Evolutionary conservation across 371 early-diverging fungal genomes (phyloP), one percentile per base, ranked within the genome.

Genomic region (Fennellomyces sp.): DNA sequence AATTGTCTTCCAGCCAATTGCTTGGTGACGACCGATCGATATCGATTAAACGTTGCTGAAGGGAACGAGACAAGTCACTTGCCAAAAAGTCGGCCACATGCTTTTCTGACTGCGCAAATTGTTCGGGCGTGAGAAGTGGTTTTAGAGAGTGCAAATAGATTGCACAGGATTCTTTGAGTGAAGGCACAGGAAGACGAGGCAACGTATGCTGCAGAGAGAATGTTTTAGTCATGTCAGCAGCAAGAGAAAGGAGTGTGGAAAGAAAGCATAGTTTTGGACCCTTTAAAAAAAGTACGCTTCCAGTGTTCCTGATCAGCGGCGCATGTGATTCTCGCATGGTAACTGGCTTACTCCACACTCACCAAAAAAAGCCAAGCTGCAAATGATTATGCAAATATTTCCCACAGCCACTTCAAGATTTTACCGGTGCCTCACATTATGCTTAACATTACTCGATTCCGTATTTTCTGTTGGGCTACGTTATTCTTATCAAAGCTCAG

Each of bases 1-100:
- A 96, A 21, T 88, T 87, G 47, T 90, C 85, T 59, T 97, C 96
- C 19, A 97, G 76, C 97, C 97, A 97, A 57, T 90, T 92, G 69
- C 81, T 65, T 15, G 83, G 79, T 12, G 89, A 83, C n/a, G 76
- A 64, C 15, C 70, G 77, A 25, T 88, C 88, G 52, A 85, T 69
- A 59, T 83, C 87, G 6, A 83, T 61, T 23, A 90, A 64, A 26
- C 89, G 75, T 33, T 87, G 76, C 57, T 90, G 88, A 21, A 82
- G 58, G 1, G 73, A 68, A 3, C 55, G 61, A 2, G 65, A 67
- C 12, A 79, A 36, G 15, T 63, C 60, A 35, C 74, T 65, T 12
- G 62, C 47, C 7, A 67, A 41, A 60, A 79, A 79, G 23, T 73
- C 74, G 2, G 57, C 33, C 5, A 79, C 79, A 10, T 66, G 66